Base-by-base conservation (phyloP, 345 rosid genomes). In the Citrus australasica region DNA sequence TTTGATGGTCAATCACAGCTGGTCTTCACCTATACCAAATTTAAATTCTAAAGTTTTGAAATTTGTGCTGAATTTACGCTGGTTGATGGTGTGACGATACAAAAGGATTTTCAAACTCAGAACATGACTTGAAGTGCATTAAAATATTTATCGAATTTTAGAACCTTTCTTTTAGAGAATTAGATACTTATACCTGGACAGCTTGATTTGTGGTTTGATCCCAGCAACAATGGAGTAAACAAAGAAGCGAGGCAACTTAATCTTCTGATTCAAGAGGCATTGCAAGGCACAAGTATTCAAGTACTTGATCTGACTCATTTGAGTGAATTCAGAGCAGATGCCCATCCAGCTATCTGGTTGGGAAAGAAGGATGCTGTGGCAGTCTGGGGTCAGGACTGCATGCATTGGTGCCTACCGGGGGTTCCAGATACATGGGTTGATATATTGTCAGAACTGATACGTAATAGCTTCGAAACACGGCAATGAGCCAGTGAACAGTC, bases 331-430 rank as follows among this genome's bases (percentile, higher is more conserved):
- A 88, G 98, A 84, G 99, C 97, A 27, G 99, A 94, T 85, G 98
- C 94, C 53, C 98, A 92, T 82, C 98, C 97, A 0, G 98, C 99
- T 6, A 90, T 91, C 61, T 94, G 99, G 98, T 73, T 94, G 69
- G 99, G 99, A 74, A 92, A 96, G 89, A 92, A 92, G 79, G 95
- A 87, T 42, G 97, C 98, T 0, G 98, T 96, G 37, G 92, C 90
- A 4, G 80, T 83, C 51, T 94, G 98, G 97, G 97, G 98, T 76
- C 98, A 96, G 82, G 99, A 96, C 83, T 96, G 99, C 89, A 87
- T 96, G 99, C 99, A 96, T 63, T 96, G 99, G 99, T 96, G 99
- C 91, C 86, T 96, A 27, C 98, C 99, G 0, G 98, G 99, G 67
- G 86, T 96, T 42, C 99, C 99, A 0, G 99, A 92, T 72, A 94